phyloP scores from a whole-genome alignment of 2,329 filamentous ascomycete genomes.

The Septoria petroselini region DNA sequence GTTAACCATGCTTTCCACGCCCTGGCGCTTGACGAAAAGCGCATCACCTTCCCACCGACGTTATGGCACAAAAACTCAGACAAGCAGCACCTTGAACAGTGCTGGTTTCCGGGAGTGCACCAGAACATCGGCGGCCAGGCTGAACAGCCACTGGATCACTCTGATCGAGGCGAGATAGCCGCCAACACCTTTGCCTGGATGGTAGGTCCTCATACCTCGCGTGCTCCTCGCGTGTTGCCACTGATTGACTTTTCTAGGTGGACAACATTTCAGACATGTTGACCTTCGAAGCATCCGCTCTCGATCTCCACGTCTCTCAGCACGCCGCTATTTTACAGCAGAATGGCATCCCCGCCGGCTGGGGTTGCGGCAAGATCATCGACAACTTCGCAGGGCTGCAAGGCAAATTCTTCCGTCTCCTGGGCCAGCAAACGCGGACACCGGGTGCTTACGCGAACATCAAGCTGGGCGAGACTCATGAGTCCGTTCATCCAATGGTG shows the following conservation, averaged over 20 bases:
- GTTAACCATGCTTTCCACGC: slow-evolving; percentile 43
- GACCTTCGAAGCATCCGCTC: slow-evolving; percentile 19
- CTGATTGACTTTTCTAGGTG: slow-evolving; percentile 1
- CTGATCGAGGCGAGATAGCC: slow-evolving; percentile 41
- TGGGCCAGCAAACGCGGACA: slow-evolving; percentile 11
- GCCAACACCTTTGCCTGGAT: slow-evolving; percentile 55
- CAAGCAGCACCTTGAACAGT: slow-evolving; percentile 42
- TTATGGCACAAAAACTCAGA: slow-evolving; percentile 37
- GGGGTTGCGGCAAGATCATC: slow-evolving; percentile 20
- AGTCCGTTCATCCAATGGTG: slow-evolving; percentile 17
- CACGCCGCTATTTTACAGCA: slow-evolving; percentile 10
- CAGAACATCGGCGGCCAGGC: slow-evolving; percentile 41
- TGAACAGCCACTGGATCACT: slow-evolving; percentile 2
- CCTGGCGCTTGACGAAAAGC: slow-evolving; percentile 41
- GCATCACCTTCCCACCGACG: slow-evolving; percentile 38
- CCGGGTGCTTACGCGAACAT: slow-evolving; percentile 12
- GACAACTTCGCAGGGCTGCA: slow-evolving; percentile 20
- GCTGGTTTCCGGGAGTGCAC: slow-evolving; percentile 48
- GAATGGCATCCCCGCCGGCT: slow-evolving; percentile 14
- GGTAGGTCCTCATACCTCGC: too few relatives aligned
- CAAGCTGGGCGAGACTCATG: slow-evolving; percentile 5
- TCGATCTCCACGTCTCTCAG: slow-evolving; percentile 12
- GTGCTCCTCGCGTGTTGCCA: too few relatives aligned
- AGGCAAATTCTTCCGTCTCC: slow-evolving; percentile 16
- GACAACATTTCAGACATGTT: slow-evolving; percentile 19